Evolutionary conservation across 352 stramenopile genomes (phyloP), one percentile per base, ranked within the genome.

Genomic region (Pythium coloratum): DNA sequence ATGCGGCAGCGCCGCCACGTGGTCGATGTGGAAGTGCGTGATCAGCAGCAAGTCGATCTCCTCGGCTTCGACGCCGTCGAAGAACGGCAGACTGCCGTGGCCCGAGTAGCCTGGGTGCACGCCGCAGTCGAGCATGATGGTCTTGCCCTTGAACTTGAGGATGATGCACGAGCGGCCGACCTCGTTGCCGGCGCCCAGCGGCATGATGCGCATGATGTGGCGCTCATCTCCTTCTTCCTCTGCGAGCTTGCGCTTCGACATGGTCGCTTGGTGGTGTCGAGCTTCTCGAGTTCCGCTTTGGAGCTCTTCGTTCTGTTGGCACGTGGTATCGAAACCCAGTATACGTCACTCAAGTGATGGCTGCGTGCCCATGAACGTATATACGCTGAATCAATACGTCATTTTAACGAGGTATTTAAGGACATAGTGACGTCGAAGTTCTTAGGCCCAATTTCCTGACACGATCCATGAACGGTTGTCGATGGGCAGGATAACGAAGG

Each of bases 21-120:
- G 98, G 79, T 99, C 98, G 59, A 99, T 94, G 81, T 99, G 98
- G 81, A 99, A 99, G 76, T 99, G 98, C 55, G 97, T 99, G 55
- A 99, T 97, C 32, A 99, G 79, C 56, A 99, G 76, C 55, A 99
- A 77, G 73, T 99, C 97, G 60, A 97, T 96, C 76, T 96, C 88
- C 40, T 96, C 89, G 44, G 90, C 89, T 76, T 99, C 94, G 38
- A 99, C 95, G 53, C 89, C 91, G 79, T 99, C 97, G 56, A 99
- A 98, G 81, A 98, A 99, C n/a, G 98, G 97, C 66, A 99, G 71
- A 44, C 95, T 97, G 50, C 97, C 95, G 80, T 99, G 92, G 20
- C 98, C 97, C 54, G 96, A 97, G 78, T 98, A 99, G 32, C 95
- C 88, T 18, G 90, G 90, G 62, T 96, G 88, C 58, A 96, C 87